Conservation (phyloP, 257 asterid species). For the Handroanthus guayacan region DNA sequence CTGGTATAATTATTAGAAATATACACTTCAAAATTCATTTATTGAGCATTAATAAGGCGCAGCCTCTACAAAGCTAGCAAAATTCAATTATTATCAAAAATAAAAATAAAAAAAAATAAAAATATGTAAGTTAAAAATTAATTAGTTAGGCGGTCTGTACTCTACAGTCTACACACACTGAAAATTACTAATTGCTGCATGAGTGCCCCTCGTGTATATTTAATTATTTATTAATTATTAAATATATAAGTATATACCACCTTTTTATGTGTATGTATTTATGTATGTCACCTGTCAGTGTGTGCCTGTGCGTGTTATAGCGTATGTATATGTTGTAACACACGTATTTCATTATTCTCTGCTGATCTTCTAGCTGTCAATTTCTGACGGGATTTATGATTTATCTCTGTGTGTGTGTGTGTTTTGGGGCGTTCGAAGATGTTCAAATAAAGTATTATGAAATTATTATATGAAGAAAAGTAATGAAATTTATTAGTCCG, state of each 20-base stretch:
- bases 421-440: too few relatives aligned
- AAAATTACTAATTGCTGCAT: slow-evolving; percentile 33
- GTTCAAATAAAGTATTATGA: too few relatives aligned
- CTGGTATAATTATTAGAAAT: slow-evolving; percentile 20
- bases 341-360: slow-evolving; percentile 35
- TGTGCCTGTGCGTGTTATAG: slow-evolving; percentile 1
- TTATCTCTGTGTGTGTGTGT: too few relatives aligned
- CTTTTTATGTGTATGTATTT: slow-evolving; percentile 20
- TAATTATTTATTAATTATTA: background rate
- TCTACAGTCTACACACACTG: slow-evolving; percentile 7
- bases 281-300: background rate
- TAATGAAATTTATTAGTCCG: too few relatives aligned
- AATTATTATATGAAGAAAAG: too few relatives aligned
- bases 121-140: background rate
- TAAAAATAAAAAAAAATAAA: background rate
- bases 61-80: slow-evolving; percentile 34
- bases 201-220: slow-evolving; percentile 36
- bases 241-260: background rate
- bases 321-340: slow-evolving; percentile 15
- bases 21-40: background rate
- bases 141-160: slow-evolving; percentile 17
- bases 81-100: slow-evolving; percentile 5
- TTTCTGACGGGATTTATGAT: background rate
- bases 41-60: slow-evolving; percentile 34
- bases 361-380: slow-evolving; percentile 30